A percentile compares a stretch with the other conserved stretches of the same genome.
Evolutionary conservation across 352 stramenopile species (phyloP).

Genomic region (Peronospora belbahrii): DNA sequence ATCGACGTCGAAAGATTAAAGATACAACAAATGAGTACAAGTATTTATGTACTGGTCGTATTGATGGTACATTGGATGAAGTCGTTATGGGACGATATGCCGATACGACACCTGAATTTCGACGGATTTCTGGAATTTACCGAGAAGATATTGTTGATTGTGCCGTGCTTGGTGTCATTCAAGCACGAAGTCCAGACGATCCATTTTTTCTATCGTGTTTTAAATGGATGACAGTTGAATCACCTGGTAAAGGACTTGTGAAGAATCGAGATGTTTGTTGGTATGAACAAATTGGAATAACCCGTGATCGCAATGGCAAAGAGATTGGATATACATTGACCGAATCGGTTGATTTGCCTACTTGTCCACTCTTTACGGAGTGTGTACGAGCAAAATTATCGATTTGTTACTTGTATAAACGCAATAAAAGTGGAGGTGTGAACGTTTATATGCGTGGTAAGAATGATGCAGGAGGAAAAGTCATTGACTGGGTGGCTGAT

Average conservation of each 20-base stretch:
- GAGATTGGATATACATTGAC: conserved; percentile 75
- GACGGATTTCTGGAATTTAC: conserved; percentile 64
- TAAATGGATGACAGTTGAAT: conserved; percentile 79
- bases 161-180: conserved; percentile 58
- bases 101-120: conserved; percentile 60
- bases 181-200: conserved; percentile 32
- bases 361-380: conserved; percentile 52
- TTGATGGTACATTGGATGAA: conserved; percentile 66
- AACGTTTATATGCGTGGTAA: conserved; percentile 75
- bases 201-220: conserved; percentile 73
- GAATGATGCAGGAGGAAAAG: conserved; percentile 59
- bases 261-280: conserved; percentile 77
- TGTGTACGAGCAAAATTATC: conserved; percentile 66
- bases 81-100: conserved; percentile 71
- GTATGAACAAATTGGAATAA: conserved; percentile 70
- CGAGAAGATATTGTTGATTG: conserved; percentile 72
- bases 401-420: conserved; percentile 67
- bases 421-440: conserved; percentile 63
- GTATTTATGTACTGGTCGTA: conserved; percentile 53
- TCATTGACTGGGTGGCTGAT: conserved; percentile 64
- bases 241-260: conserved; percentile 55
- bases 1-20: conserved; percentile 39
- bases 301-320: conserved; percentile 59
- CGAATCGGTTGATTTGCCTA: conserved; percentile 64
- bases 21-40: conserved; percentile 42